Evolutionary conservation across 2,329 filamentous ascomycete species (phyloP).

Genomic region (Pseudocercospora cruenta): DNA sequence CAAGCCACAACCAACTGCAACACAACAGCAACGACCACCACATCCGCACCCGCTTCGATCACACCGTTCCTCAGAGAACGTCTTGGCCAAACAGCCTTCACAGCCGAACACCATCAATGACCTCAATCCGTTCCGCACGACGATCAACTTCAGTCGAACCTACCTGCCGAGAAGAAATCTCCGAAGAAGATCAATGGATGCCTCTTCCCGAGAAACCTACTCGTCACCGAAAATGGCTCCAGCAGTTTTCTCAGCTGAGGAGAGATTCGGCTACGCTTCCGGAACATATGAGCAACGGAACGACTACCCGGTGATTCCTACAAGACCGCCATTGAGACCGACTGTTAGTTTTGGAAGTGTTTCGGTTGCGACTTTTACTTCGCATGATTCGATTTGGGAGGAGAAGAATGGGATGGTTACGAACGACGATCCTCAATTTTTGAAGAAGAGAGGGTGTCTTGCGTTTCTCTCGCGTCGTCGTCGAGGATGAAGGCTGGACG

Average conservation of each 20-base stretch:
- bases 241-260: slow-evolving; percentile 17
- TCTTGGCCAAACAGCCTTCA: slow-evolving; percentile 14
- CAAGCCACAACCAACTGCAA: slow-evolving; percentile 5
- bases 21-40: slow-evolving; percentile 8
- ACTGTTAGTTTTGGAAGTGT: slow-evolving; percentile 25
- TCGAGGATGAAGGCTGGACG: background rate
- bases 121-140: background rate
- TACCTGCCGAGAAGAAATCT: background rate
- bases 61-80: slow-evolving; percentile 24
- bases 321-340: slow-evolving; percentile 24
- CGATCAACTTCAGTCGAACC: slow-evolving; percentile 22
- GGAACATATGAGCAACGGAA: slow-evolving; percentile 4
- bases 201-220: slow-evolving; percentile 9
- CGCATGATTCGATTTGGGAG: slow-evolving; percentile 11
- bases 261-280: slow-evolving; percentile 29
- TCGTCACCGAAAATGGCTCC: slow-evolving; percentile 14
- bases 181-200: slow-evolving; percentile 18
- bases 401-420: slow-evolving; percentile 8
- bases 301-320: slow-evolving; percentile 22
- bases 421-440: too few species aligned
- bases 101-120: slow-evolving; percentile 14
- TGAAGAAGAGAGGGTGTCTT: background rate
- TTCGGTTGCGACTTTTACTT: slow-evolving; percentile 25
- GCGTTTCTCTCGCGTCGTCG: background rate
- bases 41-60: slow-evolving; percentile 26